Base-by-base conservation (phyloP, 176 grass and related monocot genomes). In the Cymbopogon citratus region DNA sequence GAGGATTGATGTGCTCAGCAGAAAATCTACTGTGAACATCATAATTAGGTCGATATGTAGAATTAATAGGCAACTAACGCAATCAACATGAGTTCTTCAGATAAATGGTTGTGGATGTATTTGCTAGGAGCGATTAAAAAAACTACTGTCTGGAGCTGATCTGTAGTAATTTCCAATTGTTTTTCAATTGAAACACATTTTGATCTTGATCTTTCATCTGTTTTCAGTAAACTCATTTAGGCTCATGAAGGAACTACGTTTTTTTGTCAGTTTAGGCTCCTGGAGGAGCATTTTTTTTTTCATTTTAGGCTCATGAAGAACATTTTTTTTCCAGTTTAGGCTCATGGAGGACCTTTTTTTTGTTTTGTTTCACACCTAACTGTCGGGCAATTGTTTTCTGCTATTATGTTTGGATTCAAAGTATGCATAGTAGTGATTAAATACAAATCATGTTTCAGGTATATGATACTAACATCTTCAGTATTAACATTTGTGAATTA, bases 391-490 rank as follows among this genome's bases (percentile, higher is more conserved):
- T 41, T 69, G 29, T 75, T 83, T 73, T 21, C 21, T 62, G 12
- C 57, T 46, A 23, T 78, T 49, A 66, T 65, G 64, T 85, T 12
- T 28, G 11, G 24, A 70, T 52, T 44, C 80, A 31, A 56, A 76
- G 7, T 78, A 41, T 46, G 25, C 24, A 28, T 75, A 66, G 7
- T 89, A 57, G 57, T 69, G 56, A n/a, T 43, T 14, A 71, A 66
- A 14, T 83, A 59, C 25, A 76, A 66, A 77, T 77, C 27, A 29
- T 88, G 45, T 80, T 82, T 66, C 87, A 98, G 90, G 34, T 36
- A 36, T 36, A 36, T 36, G 34, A 36, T 36, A 36, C 34, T 36
- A 36, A 36, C 34, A 36, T 36, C 34, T 3, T 5, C 34, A 36
- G 34, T 5, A 36, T 36, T 5, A 36, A 36, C 34, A 36, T 36